Percentiles rank a stretch among this genome's conserved stretches.
Evolutionary conservation across 306 rosid genomes (phyloP).

Genomic region (Rosa lucieae): DNA sequence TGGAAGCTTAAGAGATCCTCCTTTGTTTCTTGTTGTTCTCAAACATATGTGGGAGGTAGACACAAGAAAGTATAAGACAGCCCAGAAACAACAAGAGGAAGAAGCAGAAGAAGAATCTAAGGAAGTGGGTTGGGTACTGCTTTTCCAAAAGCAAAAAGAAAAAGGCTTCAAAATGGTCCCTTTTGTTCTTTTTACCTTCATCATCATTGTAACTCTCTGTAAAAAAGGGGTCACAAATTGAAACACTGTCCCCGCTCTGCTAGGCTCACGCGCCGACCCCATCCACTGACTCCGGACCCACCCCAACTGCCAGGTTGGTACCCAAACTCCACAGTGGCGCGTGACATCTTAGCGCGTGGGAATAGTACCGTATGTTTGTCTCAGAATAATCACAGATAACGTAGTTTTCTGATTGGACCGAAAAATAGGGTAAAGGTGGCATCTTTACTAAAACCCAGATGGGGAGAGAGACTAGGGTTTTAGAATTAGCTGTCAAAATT

Average conservation of each 20-base stretch:
- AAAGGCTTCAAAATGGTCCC: slow-evolving; percentile 2
- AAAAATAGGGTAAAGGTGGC: neutral
- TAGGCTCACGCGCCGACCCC: slow-evolving; percentile 1
- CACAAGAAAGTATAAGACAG: slow-evolving; percentile 19
- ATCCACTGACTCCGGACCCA: slow-evolving; percentile 1
- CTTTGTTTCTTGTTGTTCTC: slow-evolving; percentile 3
- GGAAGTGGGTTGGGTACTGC: slow-evolving; percentile 36
- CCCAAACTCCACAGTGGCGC: neutral
- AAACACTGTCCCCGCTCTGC: neutral
- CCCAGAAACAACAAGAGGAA: slow-evolving; percentile 11
- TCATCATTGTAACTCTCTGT: neutral
- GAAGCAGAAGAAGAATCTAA: slow-evolving; percentile 52
- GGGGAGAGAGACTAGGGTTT: neutral
- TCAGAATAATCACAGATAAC: neutral
- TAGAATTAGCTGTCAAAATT: neutral
- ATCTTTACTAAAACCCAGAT: neutral
- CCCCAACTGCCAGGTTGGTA: neutral
- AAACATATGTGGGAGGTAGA: slow-evolving; percentile 10
- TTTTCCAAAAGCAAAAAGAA: slow-evolving; percentile 46
- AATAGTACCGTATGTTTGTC: neutral
- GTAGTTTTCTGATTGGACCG: neutral
- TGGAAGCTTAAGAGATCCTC: slow-evolving; percentile 24
- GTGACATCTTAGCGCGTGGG: neutral
- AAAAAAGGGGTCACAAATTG: neutral
- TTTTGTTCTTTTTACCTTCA: slow-evolving; percentile 2